Conservation (phyloP, 306 rosid species). For the Potentilla sterilis region DNA sequence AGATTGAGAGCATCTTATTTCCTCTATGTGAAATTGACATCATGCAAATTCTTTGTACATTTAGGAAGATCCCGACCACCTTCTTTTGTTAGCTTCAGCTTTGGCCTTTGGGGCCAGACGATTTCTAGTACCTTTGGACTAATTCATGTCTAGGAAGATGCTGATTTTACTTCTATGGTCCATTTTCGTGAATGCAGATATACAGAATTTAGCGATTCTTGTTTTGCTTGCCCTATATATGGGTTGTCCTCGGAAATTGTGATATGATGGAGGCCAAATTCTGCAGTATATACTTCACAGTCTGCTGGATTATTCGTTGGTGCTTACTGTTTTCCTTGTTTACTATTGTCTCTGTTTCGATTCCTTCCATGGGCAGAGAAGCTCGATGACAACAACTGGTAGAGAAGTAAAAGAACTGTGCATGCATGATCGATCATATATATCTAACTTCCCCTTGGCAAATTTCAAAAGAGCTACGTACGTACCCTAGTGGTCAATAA, state of each 20-base stretch:
- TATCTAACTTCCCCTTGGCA: not conserved
- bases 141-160: not conserved
- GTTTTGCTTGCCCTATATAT: not conserved
- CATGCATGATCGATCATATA: not conserved
- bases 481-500: not conserved
- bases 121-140: not conserved
- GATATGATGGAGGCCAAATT: not conserved
- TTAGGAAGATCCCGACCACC: too few relatives aligned
- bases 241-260: not conserved
- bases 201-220: not conserved
- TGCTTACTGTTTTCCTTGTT: not conserved
- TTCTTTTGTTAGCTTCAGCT: too few relatives aligned
- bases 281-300: not conserved
- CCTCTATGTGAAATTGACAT: too few relatives aligned
- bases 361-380: not conserved
- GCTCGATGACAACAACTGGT: not conserved
- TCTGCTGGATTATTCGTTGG: not conserved
- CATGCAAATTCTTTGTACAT: too few relatives aligned
- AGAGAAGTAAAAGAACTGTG: not conserved
- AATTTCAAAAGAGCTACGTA: not conserved
- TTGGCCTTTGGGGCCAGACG: too few relatives aligned
- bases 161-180: not conserved
- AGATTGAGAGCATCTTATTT: too few relatives aligned
- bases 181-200: not conserved
- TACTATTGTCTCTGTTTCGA: not conserved